Conservation (phyloP, 495 filamentous ascomycete species). For the Pyrenula massariospora region DNA sequence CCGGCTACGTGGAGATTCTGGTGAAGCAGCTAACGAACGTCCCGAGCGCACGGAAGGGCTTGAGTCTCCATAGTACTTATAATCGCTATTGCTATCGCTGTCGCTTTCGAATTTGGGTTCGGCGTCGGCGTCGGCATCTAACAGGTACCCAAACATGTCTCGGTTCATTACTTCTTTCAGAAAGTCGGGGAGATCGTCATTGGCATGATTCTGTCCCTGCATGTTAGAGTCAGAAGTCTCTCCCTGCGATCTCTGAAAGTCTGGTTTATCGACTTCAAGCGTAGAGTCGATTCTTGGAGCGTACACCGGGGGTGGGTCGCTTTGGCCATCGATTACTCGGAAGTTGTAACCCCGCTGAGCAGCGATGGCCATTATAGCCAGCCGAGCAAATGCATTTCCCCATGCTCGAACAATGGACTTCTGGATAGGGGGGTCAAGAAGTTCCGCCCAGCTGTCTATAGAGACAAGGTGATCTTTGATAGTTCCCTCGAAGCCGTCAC, state of each 20-base stretch:
- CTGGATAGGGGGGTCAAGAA: conserved; percentile 6
- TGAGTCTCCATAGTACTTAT: neutral
- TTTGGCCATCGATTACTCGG: neutral
- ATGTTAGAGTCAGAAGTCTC: neutral
- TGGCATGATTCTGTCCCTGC: neutral
- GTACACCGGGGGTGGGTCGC: neutral
- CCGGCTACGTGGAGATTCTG: neutral
- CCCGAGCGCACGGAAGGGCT: neutral
- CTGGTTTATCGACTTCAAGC: neutral
- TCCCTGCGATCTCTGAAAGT: neutral
- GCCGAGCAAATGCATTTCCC: conserved; percentile 12
- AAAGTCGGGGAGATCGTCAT: neutral
- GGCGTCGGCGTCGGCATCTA: neutral
- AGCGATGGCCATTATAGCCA: conserved; percentile 2
- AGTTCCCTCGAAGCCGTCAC: conserved; percentile 1
- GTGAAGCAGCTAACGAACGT: neutral
- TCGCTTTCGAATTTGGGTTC: neutral
- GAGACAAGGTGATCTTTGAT: conserved; percentile 4
- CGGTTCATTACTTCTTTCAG: neutral
- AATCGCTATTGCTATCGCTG: neutral
- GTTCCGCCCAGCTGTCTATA: conserved; percentile 14
- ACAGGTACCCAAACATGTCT: neutral
- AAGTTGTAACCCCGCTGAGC: neutral
- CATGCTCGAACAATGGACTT: conserved; percentile 7
- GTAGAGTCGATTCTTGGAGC: neutral